Conservation (phyloP, 2,329 filamentous ascomycete genomes). For the Aspergillus neotritici region DNA sequence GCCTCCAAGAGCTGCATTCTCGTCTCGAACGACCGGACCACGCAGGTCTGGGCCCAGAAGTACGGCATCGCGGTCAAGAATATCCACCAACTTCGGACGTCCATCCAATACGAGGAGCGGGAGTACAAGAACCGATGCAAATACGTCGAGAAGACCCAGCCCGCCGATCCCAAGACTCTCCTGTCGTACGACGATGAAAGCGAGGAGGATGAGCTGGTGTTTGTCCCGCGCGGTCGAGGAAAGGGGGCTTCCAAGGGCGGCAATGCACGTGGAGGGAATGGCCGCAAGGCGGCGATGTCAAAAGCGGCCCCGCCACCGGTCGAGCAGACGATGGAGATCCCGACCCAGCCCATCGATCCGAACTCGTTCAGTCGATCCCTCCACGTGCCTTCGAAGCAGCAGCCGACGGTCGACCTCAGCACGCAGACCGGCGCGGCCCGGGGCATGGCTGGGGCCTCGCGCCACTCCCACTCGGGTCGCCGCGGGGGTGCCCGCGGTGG, state of each 20-base stretch:
- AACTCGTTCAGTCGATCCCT: slow-evolving; percentile 44
- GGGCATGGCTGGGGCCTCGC: slow-evolving; percentile 30
- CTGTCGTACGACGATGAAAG: slow-evolving; percentile 46
- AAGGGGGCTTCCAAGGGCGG: slow-evolving; percentile 28
- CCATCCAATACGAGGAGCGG: slow-evolving; percentile 43
- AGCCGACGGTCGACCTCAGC: slow-evolving; percentile 26
- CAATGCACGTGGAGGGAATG: slow-evolving; percentile 21
- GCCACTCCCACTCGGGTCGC: slow-evolving; percentile 26
- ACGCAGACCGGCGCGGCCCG: slow-evolving; percentile 30
- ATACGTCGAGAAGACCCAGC: slow-evolving; percentile 41
- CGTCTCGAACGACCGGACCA: slow-evolving; percentile 41
- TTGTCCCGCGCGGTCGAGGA: slow-evolving; percentile 39
- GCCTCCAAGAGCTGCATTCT: slow-evolving; percentile 37
- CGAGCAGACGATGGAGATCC: slow-evolving; percentile 38
- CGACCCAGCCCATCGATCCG: slow-evolving; percentile 44
- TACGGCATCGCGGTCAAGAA: slow-evolving; percentile 45
- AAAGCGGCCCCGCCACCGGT: slow-evolving; percentile 19
- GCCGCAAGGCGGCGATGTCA: slow-evolving; percentile 25
- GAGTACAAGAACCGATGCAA: slow-evolving; percentile 43
- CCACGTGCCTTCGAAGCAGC: slow-evolving; percentile 24
- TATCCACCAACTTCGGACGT: slow-evolving; percentile 44
- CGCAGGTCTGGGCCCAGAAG: slow-evolving; percentile 43
- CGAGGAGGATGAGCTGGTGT: slow-evolving; percentile 45
- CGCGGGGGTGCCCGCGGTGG: slow-evolving; percentile 33
- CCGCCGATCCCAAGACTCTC: slow-evolving; percentile 38